Percentiles rank a stretch among this genome's conserved stretches.
Conservation (phyloP, 2,329 filamentous ascomycete genomes). For the Trichophaea hybrida region DNA sequence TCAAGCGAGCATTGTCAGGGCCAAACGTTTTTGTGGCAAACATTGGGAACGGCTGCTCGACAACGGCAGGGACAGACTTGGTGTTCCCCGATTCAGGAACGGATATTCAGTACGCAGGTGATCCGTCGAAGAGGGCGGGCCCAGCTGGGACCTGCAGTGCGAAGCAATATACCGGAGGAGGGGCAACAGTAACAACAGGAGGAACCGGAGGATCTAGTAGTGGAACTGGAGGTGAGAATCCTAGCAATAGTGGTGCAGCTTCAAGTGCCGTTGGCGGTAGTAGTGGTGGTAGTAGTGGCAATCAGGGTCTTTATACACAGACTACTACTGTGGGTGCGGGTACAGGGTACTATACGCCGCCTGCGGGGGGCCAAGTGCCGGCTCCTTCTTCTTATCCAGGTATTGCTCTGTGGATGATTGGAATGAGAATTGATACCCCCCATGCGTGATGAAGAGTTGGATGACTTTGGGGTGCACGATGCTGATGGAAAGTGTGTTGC, state of each 20-base stretch:
- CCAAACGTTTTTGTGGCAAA: slow-evolving; percentile 60
- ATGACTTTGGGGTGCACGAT: background rate
- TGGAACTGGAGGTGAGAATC: background rate
- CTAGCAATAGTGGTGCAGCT: too few species aligned
- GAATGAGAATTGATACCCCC: background rate
- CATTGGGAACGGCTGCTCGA: slow-evolving; percentile 40
- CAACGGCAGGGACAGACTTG: slow-evolving; percentile 42
- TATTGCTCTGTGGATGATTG: background rate
- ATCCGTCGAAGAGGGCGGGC: background rate
- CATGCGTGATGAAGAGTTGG: background rate
- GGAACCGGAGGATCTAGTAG: background rate
- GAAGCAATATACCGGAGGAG: background rate
- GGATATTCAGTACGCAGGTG: slow-evolving; percentile 31
- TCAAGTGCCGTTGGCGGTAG: too few species aligned
- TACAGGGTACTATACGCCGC: too few species aligned
- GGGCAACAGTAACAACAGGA: background rate
- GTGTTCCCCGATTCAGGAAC: slow-evolving; percentile 52
- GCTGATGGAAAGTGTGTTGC: background rate
- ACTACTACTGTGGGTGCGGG: background rate
- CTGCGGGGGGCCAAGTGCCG: too few species aligned
- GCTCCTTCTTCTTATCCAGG: too few species aligned
- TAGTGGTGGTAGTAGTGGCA: too few species aligned
- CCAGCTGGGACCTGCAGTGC: slow-evolving; percentile 2
- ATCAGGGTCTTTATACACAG: too few species aligned
- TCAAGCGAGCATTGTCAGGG: slow-evolving; percentile 5